Percentiles rank a stretch among this genome's conserved stretches.
Conservation (phyloP, 2,329 filamentous ascomycete species). For the Pseudopithomyces chartarum region DNA sequence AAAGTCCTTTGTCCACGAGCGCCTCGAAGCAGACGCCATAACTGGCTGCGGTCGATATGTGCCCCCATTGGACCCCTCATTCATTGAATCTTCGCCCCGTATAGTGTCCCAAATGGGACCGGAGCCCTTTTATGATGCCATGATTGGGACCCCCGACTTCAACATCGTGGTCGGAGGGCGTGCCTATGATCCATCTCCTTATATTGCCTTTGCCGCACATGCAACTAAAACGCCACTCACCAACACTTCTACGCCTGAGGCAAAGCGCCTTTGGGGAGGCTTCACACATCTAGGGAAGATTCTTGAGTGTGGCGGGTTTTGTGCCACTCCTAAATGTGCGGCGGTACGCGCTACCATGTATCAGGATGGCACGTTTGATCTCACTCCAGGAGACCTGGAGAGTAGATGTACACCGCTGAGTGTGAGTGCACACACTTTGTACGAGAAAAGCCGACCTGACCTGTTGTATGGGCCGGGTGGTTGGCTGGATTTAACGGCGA, state of each 20-base stretch:
- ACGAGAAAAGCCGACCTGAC: constrained; percentile 61
- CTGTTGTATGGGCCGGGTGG: constrained; percentile 58
- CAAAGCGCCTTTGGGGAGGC: constrained; percentile 19
- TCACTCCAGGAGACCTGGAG: constrained; percentile 48
- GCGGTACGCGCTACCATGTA: constrained; percentile 51
- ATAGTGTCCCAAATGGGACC: constrained; percentile 56
- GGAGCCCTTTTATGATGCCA: constrained; percentile 52
- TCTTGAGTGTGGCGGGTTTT: constrained; percentile 58
- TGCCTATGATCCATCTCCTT: constrained; percentile 31
- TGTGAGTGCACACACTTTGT: constrained; percentile 60
- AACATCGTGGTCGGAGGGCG: constrained; percentile 56
- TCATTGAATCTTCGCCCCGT: constrained; percentile 45
- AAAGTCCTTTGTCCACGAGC: constrained; percentile 17
- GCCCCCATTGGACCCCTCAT: constrained; percentile 43
- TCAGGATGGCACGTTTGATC: constrained; percentile 53
- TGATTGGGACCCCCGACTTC: constrained; percentile 49
- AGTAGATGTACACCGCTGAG: constrained; percentile 54
- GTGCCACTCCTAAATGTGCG: constrained; percentile 54
- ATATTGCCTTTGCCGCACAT: constrained; percentile 24
- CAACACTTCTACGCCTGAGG: constrained; percentile 6
- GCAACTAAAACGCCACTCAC: constrained; percentile 2
- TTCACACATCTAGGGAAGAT: constrained; percentile 60
- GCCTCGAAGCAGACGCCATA: constrained; percentile 11
- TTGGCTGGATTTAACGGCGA: constrained; percentile 47
- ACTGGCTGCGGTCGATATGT: constrained; percentile 48